phyloP scores from a whole-genome alignment of 108 stramenopile species.

The Mayamaea pseudoterrestris region DNA sequence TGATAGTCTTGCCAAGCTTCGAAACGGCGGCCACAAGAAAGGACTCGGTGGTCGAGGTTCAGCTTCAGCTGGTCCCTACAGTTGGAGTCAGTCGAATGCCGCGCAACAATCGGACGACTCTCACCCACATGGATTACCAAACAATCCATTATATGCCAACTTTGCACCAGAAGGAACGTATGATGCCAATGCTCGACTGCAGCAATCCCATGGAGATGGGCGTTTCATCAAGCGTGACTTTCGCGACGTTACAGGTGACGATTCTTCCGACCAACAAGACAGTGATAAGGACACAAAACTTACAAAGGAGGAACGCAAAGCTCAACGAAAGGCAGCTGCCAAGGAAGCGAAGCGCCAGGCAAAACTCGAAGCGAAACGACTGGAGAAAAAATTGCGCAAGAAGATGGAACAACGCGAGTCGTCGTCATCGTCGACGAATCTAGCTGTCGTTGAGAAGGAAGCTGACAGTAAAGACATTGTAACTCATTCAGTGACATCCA shows the following conservation, averaged over 20 bases:
- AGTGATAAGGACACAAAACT: constrained; percentile 10
- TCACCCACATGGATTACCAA: constrained; percentile 52
- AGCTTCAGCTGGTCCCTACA: too few relatives aligned
- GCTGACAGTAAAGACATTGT: too few relatives aligned
- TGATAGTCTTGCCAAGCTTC: constrained; percentile 61
- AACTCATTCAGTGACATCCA: too few relatives aligned
- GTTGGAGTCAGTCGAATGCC: constrained; percentile 8
- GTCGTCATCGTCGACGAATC: too few relatives aligned
- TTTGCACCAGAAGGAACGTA: constrained; percentile 67
- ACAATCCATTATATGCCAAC: constrained; percentile 61
- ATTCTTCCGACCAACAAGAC: constrained; percentile 1
- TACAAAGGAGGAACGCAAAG: constrained; percentile 25
- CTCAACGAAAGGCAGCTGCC: constrained; percentile 37
- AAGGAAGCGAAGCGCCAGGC: constrained; percentile 47
- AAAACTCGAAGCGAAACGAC: constrained; percentile 52
- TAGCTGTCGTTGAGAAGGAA: too few relatives aligned
- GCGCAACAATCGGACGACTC: constrained; percentile 16
- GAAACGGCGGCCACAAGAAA: constrained; percentile 31
- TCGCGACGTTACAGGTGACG: constrained; percentile 22
- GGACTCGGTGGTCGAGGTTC: constrained; percentile 27
- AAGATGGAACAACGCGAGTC: too few relatives aligned
- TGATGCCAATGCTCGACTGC: constrained; percentile 23
- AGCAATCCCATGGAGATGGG: constrained; percentile 53
- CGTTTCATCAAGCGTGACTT: constrained; percentile 70
- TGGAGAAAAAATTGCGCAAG: constrained; percentile 11